phyloP scores from a whole-genome alignment of 139 green algal genomes.

The Chlorella vulgaris region DNA sequence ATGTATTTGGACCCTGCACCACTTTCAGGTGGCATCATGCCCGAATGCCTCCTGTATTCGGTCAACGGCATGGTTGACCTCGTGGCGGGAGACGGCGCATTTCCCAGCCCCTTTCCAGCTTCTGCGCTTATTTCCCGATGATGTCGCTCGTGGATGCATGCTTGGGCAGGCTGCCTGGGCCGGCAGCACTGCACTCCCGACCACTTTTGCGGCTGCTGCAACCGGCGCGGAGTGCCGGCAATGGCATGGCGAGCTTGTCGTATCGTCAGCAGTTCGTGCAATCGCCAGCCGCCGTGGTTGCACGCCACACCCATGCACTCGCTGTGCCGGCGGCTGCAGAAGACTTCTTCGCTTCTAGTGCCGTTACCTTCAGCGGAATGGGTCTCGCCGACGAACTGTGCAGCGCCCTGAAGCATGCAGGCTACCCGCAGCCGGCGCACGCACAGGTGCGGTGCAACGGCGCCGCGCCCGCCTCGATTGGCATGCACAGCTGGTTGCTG shows the following conservation, averaged over 20 bases:
- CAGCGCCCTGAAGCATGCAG: conserved; percentile 43
- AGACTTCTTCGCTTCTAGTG: conserved; percentile 56
- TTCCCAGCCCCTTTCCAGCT: neutral
- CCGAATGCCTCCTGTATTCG: too few species aligned
- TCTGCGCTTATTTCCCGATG: too few species aligned
- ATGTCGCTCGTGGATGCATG: conserved; percentile 11
- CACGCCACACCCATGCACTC: neutral
- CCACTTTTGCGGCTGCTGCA: neutral
- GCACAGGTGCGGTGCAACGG: conserved; percentile 55
- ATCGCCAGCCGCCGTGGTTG: neutral
- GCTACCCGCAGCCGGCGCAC: conserved; percentile 53
- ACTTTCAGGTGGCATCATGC: too few species aligned
- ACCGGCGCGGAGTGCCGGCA: neutral
- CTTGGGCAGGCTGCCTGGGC: neutral
- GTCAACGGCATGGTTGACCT: neutral
- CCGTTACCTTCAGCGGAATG: conserved; percentile 50
- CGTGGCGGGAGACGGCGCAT: neutral
- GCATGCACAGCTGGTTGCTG: neutral
- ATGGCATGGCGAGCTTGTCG: neutral
- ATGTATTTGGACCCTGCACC: too few species aligned
- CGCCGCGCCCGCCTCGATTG: neutral
- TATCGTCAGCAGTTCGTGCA: neutral
- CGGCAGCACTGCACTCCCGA: neutral
- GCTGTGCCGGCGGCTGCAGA: conserved; percentile 25
- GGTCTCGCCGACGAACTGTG: conserved; percentile 42